Evolutionary conservation across 768 basidiomycete genomes (phyloP).

Genomic region (Rhizopogon vesiculosus): DNA sequence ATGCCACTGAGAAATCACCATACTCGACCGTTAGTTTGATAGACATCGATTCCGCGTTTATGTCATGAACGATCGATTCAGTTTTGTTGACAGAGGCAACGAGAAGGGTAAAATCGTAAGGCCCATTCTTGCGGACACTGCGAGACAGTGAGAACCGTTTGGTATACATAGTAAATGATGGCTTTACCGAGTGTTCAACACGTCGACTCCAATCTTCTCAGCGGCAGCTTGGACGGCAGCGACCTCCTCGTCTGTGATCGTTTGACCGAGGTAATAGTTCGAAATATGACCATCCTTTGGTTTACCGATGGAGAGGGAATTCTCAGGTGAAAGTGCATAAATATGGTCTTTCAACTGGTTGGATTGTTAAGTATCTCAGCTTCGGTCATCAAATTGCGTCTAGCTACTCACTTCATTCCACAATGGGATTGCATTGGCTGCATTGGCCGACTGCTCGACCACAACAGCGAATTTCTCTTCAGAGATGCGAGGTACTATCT

Average conservation of each 20-base stretch:
- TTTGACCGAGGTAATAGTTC: slow-evolving; percentile 80
- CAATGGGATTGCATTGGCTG: slow-evolving; percentile 46
- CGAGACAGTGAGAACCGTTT: neutral
- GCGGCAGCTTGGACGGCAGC: slow-evolving; percentile 68
- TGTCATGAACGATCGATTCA: slow-evolving; percentile 37
- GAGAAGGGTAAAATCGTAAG: slow-evolving; percentile 60
- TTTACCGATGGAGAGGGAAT: slow-evolving; percentile 74
- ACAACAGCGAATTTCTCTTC: slow-evolving; percentile 59
- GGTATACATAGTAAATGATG: neutral
- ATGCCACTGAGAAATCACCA: slow-evolving; percentile 64
- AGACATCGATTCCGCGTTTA: slow-evolving; percentile 36
- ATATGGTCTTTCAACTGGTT: slow-evolving; percentile 69
- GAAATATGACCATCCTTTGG: slow-evolving; percentile 71
- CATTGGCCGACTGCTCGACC: slow-evolving; percentile 56
- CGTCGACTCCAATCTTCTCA: slow-evolving; percentile 70
- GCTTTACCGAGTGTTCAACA: slow-evolving; percentile 74
- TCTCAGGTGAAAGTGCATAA: slow-evolving; percentile 61
- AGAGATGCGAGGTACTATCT: slow-evolving; percentile 73
- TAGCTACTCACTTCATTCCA: slow-evolving; percentile 53
- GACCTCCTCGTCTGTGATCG: slow-evolving; percentile 74
- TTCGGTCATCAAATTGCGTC: neutral
- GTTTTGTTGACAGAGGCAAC: slow-evolving; percentile 62
- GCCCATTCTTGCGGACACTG: slow-evolving; percentile 69
- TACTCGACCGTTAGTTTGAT: slow-evolving; percentile 62
- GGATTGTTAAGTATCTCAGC: slow-evolving; percentile 1